Evolutionary conservation across 2,329 filamentous ascomycete genomes (phyloP), one percentile per base, ranked within the genome.

Genomic region (Aureobasidium sp.): DNA sequence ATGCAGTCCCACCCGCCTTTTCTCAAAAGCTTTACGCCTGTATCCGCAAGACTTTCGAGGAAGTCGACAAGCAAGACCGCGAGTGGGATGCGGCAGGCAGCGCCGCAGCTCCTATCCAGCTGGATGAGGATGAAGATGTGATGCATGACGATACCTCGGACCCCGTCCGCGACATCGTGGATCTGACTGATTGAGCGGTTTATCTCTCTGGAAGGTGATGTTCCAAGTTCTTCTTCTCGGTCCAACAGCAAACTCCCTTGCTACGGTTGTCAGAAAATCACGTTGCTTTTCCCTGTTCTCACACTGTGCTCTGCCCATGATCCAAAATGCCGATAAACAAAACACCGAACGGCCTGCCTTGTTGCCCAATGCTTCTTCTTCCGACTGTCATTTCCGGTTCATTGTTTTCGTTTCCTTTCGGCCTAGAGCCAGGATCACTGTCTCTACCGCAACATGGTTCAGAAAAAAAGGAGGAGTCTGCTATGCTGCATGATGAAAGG

Each of bases 1-100:
- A 93, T 61, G 88, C 87, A 0, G 88, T 91, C 14, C 85, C 88
- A 0, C 80, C 86, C 6, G 54, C 64, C 14, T 57, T 77, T 7
- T 44, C 53, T 7, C 27, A 47, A 16, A 39, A 54, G 38, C 51
- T 57, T 16, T 57, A 27, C 50, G 16, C 25, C 1, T 48, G 51
- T 7, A 49, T 55, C 8, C 41, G 48, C n/a, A 38, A 55, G 35
- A 50, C 30, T 21, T 21, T 57, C 8, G 48, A 51, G 6, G 22
- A 51, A 10, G 27, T 51, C 10, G 48, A 51, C 29, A 8, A 7
- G 19, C 14, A 32, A 19, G 48, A 51, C 6, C 21, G 19, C 4
- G 24, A 50, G 17, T 29, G 16, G 3, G 35, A 19, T 17, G 17
- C n/a, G 16, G n/a, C 5, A 10, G 16, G 16, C n/a, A n/a, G 37